Evolutionary conservation across 805 yeast species (phyloP), one percentile per base, ranked within the genome.

Genomic region (Kazachstania bromeliacearum): DNA sequence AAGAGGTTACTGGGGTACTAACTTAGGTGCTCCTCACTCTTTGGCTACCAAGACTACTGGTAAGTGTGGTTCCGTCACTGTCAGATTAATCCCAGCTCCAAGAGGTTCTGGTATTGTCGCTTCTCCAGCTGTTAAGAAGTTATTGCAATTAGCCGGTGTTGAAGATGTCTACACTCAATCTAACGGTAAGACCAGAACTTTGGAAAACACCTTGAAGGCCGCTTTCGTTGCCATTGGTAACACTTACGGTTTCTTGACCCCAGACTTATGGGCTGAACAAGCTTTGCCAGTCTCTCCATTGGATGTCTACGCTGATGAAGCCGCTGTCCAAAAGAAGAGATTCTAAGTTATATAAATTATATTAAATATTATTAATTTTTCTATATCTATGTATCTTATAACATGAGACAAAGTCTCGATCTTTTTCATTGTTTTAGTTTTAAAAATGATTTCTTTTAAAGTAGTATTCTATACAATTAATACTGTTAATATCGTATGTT

Each of bases 1-100:
- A 82, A 87, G 98, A 81, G 98, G 98, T 78, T 92, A 92, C 92
- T 92, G 98, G 98, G 98, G 98, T 75, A 73, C 95, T 70, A 85
- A 87, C 79, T 84, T 92, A 72, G 98, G 98, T 81, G 82, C 84
- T 71, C 98, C 98, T 66, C 98, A 92, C 83, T 84, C 98, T 56
- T 81, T 89, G 66, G 89, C 96, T 63, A 71, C 80, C 73, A 92
- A 92, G 87, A 85, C 88, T 68, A 82, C 97, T 57, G 98, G 98
- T 77, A 92, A 89, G 87, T 92, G 97, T 78, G 98, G 98, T 81
- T 89, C 97, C 71, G 97, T 92, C 65, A 69, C 81, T 50, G 96
- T 89, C 57, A 87, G 98, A 80, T 80, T 92, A 67, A 88, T 92
- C 67, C 98, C 98, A 72, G 98, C 98, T 57, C 97, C 98, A 80